Evolutionary conservation across 2,329 filamentous ascomycete genomes (phyloP), one percentile per base, ranked within the genome.

Genomic region (Conoideocrella luteorostrata): DNA sequence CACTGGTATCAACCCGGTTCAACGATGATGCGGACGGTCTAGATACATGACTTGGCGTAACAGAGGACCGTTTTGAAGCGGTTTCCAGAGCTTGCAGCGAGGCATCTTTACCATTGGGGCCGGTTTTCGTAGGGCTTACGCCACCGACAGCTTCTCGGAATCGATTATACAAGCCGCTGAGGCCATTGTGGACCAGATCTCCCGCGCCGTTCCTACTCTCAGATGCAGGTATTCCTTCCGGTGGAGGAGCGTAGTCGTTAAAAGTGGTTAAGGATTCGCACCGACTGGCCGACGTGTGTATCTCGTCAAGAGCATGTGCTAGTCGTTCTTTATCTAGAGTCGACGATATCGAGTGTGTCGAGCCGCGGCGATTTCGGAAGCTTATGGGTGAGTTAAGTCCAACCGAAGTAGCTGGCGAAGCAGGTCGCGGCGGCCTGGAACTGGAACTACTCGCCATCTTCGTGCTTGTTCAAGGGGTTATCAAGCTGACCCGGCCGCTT

Each of bases 181-280:
- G 71, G 4, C 91, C 88, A 63, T 91, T 86, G 50, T 93, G 87
- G 18, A 93, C 80, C 32, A 85, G 65, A 46, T 95, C 88, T 21
- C 81, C 79, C 0, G 83, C 73, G 29, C 87, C 70, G 7, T 77
- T 77, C 60, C 88, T 88, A 46, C 72, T 79, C 54, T 95, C 88
- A 20, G 72, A 65, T 12, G 70, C 66, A 2, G 75, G 70, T 2
- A 78, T 67, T 1, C 76, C 71, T 3, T 73, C 69, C 0, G 86
- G 82, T 5, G 83, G 82, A 1, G 84, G 82, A 1, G 85, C 86
- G 56, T 95, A 90, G 58, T 96, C 90, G 65, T 94, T 94, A 66
- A 97, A 97, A 7, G 89, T 94, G 3, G 91, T 97, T 38, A 97
- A 73, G 26, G 82, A 79, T 50, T 86, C 85, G 26, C 86, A 86